Evolutionary conservation across 768 basidiomycete genomes (phyloP).

Genomic region (Lactarius vividus): DNA sequence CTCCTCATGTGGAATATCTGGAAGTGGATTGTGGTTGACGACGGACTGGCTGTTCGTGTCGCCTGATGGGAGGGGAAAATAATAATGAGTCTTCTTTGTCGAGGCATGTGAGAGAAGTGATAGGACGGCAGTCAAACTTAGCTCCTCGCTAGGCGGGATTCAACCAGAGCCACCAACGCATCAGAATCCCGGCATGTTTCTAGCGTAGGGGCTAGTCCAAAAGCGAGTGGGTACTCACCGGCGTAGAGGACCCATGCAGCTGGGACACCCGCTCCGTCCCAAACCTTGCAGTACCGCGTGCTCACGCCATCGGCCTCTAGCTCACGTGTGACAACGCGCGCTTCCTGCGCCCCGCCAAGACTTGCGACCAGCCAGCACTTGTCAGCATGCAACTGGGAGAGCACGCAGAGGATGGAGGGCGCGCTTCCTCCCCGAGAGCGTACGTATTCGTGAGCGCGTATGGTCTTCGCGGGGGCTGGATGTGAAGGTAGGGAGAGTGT

Average conservation of each 20-base stretch:
- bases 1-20: slow-evolving; percentile 83
- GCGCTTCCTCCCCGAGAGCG: slow-evolving; percentile 72
- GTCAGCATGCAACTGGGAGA: slow-evolving; percentile 66
- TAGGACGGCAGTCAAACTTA: not conserved
- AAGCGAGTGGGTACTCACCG: slow-evolving; percentile 40
- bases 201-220: not conserved
- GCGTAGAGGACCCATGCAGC: slow-evolving; percentile 80
- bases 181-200: not conserved
- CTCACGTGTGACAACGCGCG: slow-evolving; percentile 56
- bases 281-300: slow-evolving; percentile 71
- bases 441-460: slow-evolving; percentile 70
- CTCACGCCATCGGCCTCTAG: slow-evolving; percentile 65
- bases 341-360: slow-evolving; percentile 70
- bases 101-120: not conserved
- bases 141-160: not conserved
- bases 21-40: slow-evolving; percentile 84
- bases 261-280: slow-evolving; percentile 70
- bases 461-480: slow-evolving; percentile 53
- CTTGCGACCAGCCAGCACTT: slow-evolving; percentile 73
- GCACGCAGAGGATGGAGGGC: slow-evolving; percentile 61
- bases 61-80: slow-evolving; percentile 35
- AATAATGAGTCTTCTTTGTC: not conserved
- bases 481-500: slow-evolving; percentile 60
- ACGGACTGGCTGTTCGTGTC: slow-evolving; percentile 63
- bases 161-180: not conserved